Evolutionary conservation across 805 yeast species (phyloP), one percentile per base, ranked within the genome.

Genomic region (Myxozyma mucilagina): DNA sequence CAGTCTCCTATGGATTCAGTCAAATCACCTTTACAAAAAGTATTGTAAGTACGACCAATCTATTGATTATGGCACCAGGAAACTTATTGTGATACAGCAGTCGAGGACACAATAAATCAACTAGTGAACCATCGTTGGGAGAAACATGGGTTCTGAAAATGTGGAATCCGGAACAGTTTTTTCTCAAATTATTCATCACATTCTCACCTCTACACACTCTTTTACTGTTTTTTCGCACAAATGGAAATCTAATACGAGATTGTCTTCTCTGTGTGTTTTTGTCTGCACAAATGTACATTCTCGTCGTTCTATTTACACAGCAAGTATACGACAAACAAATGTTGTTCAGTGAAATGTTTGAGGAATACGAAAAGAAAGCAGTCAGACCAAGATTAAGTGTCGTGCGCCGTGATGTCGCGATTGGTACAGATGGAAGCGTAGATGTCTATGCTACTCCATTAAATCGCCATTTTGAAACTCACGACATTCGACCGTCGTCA

Each of bases 131-230:
- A 44, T 31, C 49, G 13, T 11, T 42, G 4, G 56, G 39, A 10
- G 60, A 69, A 13, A 41, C 66, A 1, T 87, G 87, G 83, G 81
- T 82, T 59, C 71, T 88, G 45, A 75, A 74, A 18, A 80, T 87
- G 53, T 88, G 96, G 96, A 76, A 78, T 47, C 93, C 93, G 0
- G 79, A 87, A 0, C 77, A 77, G 64, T 85, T 86, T 70, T 79
- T 79, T 36, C 75, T 87, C 5, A 73, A 76, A 51, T 66, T 87
- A 1, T 78, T 82, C 34, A 76, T 82, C 1, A 72, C 82, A 1
- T 84, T 84, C 64, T 84, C 89, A 7, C 94, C 96, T 0, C 69
- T 84, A 9, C 80, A 79, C 51, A 65, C 83, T 8, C 56, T 79
- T 2, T 73, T 81, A n/a, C 72, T 84, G 56, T 73, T 77, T 63